Conservation (phyloP, 192 early-diverging fungal species). For the Gonapodya sp. region DNA sequence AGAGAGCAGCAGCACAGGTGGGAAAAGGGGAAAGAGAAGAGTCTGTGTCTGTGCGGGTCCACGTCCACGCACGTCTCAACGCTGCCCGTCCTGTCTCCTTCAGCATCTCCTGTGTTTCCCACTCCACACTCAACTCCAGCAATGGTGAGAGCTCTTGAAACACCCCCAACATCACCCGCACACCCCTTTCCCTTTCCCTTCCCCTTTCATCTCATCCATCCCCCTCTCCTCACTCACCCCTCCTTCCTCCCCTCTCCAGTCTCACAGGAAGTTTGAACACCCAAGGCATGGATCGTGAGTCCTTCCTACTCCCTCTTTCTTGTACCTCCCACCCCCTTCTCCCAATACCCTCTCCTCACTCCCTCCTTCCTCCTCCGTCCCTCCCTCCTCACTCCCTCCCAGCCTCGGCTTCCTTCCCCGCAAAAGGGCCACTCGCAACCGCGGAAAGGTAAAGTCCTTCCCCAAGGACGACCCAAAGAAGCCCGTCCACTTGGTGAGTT, state of each 20-base stretch:
- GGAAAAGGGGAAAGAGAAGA: too few species aligned
- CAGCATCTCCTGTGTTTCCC: too few species aligned
- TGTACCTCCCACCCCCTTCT: not conserved
- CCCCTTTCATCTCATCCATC: too few species aligned
- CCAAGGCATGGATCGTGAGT: slow-evolving; percentile 70
- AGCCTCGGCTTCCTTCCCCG: slow-evolving; percentile 64
- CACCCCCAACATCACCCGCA: too few species aligned
- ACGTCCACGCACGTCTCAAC: too few species aligned
- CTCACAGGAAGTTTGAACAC: slow-evolving; percentile 95
- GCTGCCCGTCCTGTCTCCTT: too few species aligned
- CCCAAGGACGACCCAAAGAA: slow-evolving; percentile 93
- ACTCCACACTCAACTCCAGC: too few species aligned
- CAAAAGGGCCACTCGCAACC: slow-evolving; percentile 86
- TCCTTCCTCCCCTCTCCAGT: slow-evolving; percentile 32
- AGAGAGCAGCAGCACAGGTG: too few species aligned
- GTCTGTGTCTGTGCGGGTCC: too few species aligned
- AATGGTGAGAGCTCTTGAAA: too few species aligned
- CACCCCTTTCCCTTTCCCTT: too few species aligned
- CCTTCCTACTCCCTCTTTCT: not conserved
- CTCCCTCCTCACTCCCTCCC: slow-evolving; percentile 4
- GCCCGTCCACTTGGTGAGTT: slow-evolving; percentile 79
- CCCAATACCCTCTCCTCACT: slow-evolving; percentile 36
- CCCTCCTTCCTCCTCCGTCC: not conserved
- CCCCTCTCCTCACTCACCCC: too few species aligned
- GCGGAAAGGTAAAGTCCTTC: slow-evolving; percentile 98